phyloP scores from a whole-genome alignment of 2,329 filamentous ascomycete genomes.

The Rhinocladiella similis region DNA sequence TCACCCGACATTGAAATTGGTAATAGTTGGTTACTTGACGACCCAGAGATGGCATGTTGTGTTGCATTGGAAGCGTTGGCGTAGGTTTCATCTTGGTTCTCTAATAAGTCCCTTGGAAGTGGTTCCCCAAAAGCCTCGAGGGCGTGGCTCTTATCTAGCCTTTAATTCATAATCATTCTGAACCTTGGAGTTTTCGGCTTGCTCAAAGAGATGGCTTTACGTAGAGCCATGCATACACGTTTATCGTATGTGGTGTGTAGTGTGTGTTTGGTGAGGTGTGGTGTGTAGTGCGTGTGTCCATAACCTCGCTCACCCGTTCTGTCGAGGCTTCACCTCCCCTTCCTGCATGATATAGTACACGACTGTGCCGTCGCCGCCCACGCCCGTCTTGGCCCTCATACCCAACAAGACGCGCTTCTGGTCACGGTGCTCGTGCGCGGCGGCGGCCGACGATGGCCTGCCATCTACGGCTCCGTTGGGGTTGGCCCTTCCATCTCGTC shows the following conservation, averaged over 20 bases:
- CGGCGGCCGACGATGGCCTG: conserved; percentile 22
- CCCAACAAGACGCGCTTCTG: conserved; percentile 59
- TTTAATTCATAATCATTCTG: too few species aligned
- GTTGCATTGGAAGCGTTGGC: not conserved
- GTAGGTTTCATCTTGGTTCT: too few species aligned
- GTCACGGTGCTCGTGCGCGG: conserved; percentile 39
- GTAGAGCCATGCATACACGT: too few species aligned
- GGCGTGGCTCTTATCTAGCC: too few species aligned
- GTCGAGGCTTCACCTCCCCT: conserved; percentile 63
- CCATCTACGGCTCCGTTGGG: conserved; percentile 33
- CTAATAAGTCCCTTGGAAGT: too few species aligned
- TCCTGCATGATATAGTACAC: conserved; percentile 67
- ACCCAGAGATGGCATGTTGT: not conserved
- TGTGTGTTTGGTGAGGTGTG: too few species aligned
- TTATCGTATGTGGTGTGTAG: too few species aligned
- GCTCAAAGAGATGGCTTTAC: too few species aligned
- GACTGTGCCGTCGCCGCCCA: conserved; percentile 60
- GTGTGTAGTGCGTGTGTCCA: too few species aligned
- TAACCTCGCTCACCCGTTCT: conserved; percentile 49
- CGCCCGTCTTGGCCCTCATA: conserved; percentile 53
- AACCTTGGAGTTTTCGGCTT: not conserved
- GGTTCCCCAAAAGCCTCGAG: too few species aligned
- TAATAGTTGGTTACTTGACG: not conserved
- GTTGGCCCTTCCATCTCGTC: conserved; percentile 26
- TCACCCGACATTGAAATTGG: conserved; percentile 17